Evolutionary conservation across 208 protist species (phyloP), one percentile per base, ranked within the genome.

Genomic region (Acanthamoeba lenticulata): DNA sequence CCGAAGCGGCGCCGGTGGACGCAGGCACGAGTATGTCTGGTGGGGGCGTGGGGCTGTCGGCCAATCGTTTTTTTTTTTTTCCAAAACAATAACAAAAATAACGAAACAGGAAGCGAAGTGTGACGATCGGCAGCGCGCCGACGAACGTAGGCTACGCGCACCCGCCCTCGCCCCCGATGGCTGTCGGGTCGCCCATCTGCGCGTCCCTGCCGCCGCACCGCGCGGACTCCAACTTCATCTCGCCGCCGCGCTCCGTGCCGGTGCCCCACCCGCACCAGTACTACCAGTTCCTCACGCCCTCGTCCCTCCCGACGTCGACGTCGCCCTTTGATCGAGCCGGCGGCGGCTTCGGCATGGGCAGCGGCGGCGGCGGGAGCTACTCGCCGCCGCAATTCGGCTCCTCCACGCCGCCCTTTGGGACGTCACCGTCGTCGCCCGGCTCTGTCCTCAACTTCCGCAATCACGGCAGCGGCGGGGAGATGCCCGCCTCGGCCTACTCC

Each of bases 221-320:
- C n/a, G 47, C 69, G 83, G 52, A 72, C 0, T 40, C 47, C 55
- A 62, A 72, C 32, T 69, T 90, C n/a, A 15, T 62, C 4, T 90
- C 83, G 9, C 57, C 47, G 52, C 83, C 47, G 34, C 49, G 52
- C 19, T 34, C 27, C 40, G 4, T 90, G 27, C 57, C 83, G 7
- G 32, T 29, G 42, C 11, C 77, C 47, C 21, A 57, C 44, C 34
- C 77, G 7, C 38, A 86, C n/a, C 45, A 85, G 42, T 85, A 85
- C 74, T 77, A 77, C 36, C 67, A 77, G 1, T 85, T 85, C 74
- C 38, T 85, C 42, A 47, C 74, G 42, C 74, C 74, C 74, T 85
- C 74, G 6, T 85, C 74, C 4, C 44, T 85, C n/a, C 74, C 74
- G 11, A 11, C 55, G 15, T 85, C 74, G 9, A 57, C 74, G 13